A percentile compares a stretch with the other conserved stretches of the same genome.
These are phyloP conservation scores for Populus tomentosa DNA, from an alignment of 441 rosid species.

Conservation along the genomic window DNA sequence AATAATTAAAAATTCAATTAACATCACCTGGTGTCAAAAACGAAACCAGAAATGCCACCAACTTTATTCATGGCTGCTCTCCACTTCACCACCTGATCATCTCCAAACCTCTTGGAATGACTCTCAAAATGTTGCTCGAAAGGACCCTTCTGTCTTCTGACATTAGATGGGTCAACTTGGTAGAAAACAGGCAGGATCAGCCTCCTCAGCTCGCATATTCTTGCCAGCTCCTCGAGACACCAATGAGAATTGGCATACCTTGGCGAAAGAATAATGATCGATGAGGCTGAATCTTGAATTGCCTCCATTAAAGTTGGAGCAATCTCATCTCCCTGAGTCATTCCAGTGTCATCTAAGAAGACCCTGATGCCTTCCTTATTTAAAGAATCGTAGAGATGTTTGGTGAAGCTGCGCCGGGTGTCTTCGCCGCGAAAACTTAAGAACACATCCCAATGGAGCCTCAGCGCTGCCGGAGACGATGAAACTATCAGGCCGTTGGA, in stretches of 20 bases:
- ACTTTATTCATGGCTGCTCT: constrained; percentile 36
- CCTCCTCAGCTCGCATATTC: constrained; percentile 14
- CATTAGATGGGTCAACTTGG: constrained; percentile 25
- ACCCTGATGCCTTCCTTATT: constrained; percentile 18
- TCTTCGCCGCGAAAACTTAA: constrained; percentile 55
- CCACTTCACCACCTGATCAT: constrained; percentile 29
- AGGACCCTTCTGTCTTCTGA: constrained; percentile 33
- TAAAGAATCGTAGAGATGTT: constrained; percentile 26
- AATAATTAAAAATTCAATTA: no score
- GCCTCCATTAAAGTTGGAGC: constrained; percentile 22
- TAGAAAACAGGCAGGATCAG: constrained; percentile 34
- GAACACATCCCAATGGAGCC: constrained; percentile 51
- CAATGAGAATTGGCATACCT: constrained; percentile 27
- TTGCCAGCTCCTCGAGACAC: constrained; percentile 27
- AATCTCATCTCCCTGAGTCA: constrained; percentile 30
- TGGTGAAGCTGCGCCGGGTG: constrained; percentile 30
- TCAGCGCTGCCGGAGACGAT: constrained; percentile 7
- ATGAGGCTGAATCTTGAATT: constrained; percentile 33
- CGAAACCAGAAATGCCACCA: constrained; percentile 40
- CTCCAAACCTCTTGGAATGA: constrained; percentile 14
- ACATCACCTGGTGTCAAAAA: constrained; percentile 14
- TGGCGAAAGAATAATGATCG: constrained; percentile 21
- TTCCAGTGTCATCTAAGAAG: constrained; percentile 31
- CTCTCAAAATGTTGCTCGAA: constrained; percentile 12
- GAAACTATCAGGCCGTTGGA: background rate